Base-by-base conservation (phyloP, 1,139 yeast genomes). In the Scheffersomyces segobiensis region DNA sequence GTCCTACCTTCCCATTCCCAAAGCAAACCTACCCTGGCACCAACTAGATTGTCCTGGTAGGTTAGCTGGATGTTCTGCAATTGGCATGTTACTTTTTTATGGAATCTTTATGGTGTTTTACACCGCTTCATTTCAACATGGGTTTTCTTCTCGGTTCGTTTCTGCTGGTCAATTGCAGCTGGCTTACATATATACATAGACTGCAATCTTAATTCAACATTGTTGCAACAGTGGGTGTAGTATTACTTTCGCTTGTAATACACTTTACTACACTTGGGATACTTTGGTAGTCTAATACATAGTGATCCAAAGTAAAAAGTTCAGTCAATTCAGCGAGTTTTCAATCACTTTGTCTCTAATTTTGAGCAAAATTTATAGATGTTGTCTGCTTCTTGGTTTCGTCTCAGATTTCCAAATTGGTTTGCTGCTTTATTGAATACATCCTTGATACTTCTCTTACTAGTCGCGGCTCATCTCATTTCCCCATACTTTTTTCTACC, bases 1-100 rank as follows among this genome's bases (percentile, higher is more conserved):
- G 99, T 59, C 97, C 99, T 56, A 83, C 97, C 56, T 95, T 87
- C 87, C 98, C 98, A 65, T 84, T 86, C 82, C 90, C 91, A 64
- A 88, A 88, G 79, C 85, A 86, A 76, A 65, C 85, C 56, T 87
- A 85, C 76, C 63, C 80, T 55, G 71, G 72, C 58, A 3, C 42
- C 42, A 32, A 32, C 42, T 32, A 32, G 42, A 32, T 32, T 32
- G 42, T 10, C 42, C 17, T 32, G 42, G 42, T 32, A 32, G 42
- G 3, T 32, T 32, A 32, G 42, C 42, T 32, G 8, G 12, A 17
- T 32, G 42, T 32, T 32, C 42, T 32, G 42, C 42, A 32, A 32
- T 32, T 32, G 42, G 42, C 42, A 32, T 53, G 39, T 50, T 49
- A 26, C 52, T 53, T 50, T 53, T 49, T 55, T 42, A 52, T 55